A percentile compares a stretch with the other conserved stretches of the same genome.
These are phyloP conservation scores for Afroboletus lepidellus DNA, from an alignment of 1,284 basidiomycete species.

Conservation along the genomic window DNA sequence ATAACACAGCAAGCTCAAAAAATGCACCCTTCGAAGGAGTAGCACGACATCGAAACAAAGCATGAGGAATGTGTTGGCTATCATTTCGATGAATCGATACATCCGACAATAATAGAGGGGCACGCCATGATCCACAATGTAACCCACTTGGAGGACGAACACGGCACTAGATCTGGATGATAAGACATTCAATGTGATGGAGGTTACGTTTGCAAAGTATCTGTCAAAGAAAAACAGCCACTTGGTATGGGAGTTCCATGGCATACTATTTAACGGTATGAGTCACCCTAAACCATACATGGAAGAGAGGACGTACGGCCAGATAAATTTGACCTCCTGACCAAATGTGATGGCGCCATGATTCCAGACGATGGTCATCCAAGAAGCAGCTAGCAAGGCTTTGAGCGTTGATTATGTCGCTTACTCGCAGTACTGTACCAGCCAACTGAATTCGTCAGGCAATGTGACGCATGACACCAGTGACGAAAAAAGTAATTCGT, in stretches of 20 bases:
- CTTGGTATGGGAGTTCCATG: slow-evolving; percentile 17
- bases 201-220: slow-evolving; percentile 22
- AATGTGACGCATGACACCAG: no score
- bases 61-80: slow-evolving; percentile 8
- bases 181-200: not conserved
- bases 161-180: slow-evolving; percentile 7
- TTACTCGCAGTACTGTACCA: slow-evolving; percentile 10
- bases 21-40: slow-evolving; percentile 21
- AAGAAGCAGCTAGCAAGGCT: slow-evolving; percentile 9
- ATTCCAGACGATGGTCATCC: slow-evolving; percentile 17
- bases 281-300: not conserved
- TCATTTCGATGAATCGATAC: slow-evolving; percentile 20
- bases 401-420: not conserved
- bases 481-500: no score
- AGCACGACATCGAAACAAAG: slow-evolving; percentile 17
- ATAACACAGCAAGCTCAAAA: not conserved
- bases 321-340: slow-evolving; percentile 17
- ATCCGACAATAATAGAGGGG: slow-evolving; percentile 8
- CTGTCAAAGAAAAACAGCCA: slow-evolving; percentile 24
- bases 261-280: slow-evolving; percentile 6
- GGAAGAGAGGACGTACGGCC: slow-evolving; percentile 14
- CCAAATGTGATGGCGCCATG: slow-evolving; percentile 6
- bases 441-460: no score
- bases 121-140: not conserved
- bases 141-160: slow-evolving; percentile 9